Percentiles rank a stretch among this genome's conserved stretches.
Conservation (phyloP, 257 asterid species). For the Echites panduratus region DNA sequence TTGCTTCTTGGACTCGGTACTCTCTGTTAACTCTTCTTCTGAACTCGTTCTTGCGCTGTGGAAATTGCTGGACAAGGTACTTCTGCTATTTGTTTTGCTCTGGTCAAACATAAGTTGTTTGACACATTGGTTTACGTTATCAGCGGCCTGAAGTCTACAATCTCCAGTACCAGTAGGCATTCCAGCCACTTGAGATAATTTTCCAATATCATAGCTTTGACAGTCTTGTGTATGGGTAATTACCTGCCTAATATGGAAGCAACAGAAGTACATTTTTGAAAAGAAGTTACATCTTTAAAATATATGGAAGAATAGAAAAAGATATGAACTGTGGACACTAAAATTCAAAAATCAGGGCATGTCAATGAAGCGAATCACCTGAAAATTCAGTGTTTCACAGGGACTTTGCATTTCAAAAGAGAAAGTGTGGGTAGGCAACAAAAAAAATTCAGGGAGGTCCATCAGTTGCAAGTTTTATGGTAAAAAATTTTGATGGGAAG, state of each 20-base stretch:
- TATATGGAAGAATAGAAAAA: neutral
- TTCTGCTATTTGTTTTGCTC: constrained; percentile 5
- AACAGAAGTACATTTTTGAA: neutral
- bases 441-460: neutral
- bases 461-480: constrained; percentile 1
- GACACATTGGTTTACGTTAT: neutral
- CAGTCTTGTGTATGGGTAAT: constrained; percentile 4
- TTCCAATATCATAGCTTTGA: constrained; percentile 9
- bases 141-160: neutral
- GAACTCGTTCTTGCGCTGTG: neutral
- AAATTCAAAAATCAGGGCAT: neutral
- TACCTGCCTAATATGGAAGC: constrained; percentile 15
- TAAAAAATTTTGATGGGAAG: neutral
- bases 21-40: constrained; percentile 6
- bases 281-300: neutral
- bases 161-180: neutral
- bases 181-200: neutral
- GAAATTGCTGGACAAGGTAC: constrained; percentile 1
- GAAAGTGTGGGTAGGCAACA: neutral
- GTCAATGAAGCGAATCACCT: neutral
- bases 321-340: neutral
- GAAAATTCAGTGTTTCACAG: neutral
- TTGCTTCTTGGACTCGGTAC: constrained; percentile 31
- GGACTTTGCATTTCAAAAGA: neutral
- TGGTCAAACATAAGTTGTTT: neutral